Conservation (phyloP, 257 asterid species). For the Parsonsia alboflavescens region DNA sequence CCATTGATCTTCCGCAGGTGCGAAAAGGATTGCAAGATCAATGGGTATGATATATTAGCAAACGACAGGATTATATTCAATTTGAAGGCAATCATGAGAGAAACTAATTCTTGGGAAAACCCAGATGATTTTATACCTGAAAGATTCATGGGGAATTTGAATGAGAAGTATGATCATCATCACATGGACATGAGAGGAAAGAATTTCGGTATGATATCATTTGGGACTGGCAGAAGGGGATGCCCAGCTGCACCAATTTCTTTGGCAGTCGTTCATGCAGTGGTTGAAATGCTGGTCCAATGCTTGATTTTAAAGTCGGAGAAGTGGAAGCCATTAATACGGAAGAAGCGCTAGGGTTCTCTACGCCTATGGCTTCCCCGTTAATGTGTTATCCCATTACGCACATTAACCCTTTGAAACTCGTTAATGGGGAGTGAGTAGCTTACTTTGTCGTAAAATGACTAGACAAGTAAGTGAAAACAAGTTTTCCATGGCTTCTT, state of each 20-base stretch:
- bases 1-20: conserved; percentile 40
- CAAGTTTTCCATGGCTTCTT: too few relatives aligned
- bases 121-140: conserved; percentile 48
- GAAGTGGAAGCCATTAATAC: conserved; percentile 30
- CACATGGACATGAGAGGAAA: conserved; percentile 42
- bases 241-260: conserved; percentile 64
- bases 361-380: conserved; percentile 32
- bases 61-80: conserved; percentile 42
- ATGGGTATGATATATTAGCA: conserved; percentile 39
- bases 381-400: background rate
- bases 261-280: conserved; percentile 40
- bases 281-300: conserved; percentile 50
- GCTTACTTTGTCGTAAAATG: too few relatives aligned
- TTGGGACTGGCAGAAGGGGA: conserved; percentile 62
- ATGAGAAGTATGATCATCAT: background rate
- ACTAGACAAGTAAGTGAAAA: too few relatives aligned
- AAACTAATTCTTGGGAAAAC: conserved; percentile 47
- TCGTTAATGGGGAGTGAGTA: background rate
- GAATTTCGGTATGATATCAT: conserved; percentile 47
- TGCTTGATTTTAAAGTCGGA: conserved; percentile 47
- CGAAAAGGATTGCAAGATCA: conserved; percentile 38
- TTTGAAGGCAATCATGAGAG: conserved; percentile 50
- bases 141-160: conserved; percentile 26
- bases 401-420: background rate
- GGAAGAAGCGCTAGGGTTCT: conserved; percentile 53